These are phyloP conservation scores for Cryptosporidium sp. DNA, from an alignment of 169 alveolate genomes.

Conservation along the genomic window DNA sequence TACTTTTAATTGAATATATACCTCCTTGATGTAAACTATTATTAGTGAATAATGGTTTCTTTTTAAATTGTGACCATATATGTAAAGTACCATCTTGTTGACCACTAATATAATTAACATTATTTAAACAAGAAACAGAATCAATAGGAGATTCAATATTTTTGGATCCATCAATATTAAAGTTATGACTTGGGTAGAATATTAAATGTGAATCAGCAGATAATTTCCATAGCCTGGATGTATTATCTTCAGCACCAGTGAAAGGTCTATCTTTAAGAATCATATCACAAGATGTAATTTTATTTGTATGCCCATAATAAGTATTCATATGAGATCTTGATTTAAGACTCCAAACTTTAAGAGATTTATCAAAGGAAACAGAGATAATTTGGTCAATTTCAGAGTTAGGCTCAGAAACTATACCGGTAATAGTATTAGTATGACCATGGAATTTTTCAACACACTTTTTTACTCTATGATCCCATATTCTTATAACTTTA, in stretches of 20 bases:
- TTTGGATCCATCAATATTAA: not conserved
- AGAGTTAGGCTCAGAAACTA: conserved; percentile 75
- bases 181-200: conserved; percentile 24
- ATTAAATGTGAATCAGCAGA: conserved; percentile 71
- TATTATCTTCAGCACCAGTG: conserved; percentile 78
- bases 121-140: conserved; percentile 63
- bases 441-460: conserved; percentile 77
- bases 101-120: conserved; percentile 27
- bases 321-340: conserved; percentile 74
- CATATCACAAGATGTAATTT: conserved; percentile 74
- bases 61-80: conserved; percentile 64
- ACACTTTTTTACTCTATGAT: conserved; percentile 72
- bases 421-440: conserved; percentile 75
- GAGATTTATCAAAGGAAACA: conserved; percentile 77
- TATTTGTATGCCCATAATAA: conserved; percentile 78
- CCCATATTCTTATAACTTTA: conserved; percentile 78
- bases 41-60: conserved; percentile 33
- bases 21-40: conserved; percentile 29
- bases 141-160: conserved; percentile 55
- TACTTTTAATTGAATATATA: conserved; percentile 26
- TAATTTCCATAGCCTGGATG: conserved; percentile 77
- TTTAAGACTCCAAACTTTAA: conserved; percentile 77
- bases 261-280: conserved; percentile 77
- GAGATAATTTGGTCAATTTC: conserved; percentile 69
- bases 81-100: conserved; percentile 55